Conservation (phyloP, 306 rosid genomes). For the Fragaria nilgerrensis region DNA sequence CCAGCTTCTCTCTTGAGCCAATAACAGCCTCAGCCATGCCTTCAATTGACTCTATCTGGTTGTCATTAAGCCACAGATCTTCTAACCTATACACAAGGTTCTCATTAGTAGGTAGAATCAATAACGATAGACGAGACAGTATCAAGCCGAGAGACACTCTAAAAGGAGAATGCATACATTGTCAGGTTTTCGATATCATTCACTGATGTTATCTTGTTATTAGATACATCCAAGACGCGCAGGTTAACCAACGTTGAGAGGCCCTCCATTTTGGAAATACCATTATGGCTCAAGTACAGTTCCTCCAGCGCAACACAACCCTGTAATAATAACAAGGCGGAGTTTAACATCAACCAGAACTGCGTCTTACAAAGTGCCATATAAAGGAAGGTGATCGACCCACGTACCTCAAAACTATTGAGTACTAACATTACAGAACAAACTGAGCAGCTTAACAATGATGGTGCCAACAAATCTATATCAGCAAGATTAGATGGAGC, state of each 20-base stretch:
- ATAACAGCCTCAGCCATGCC: slow-evolving; percentile 63
- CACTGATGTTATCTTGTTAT: slow-evolving; percentile 71
- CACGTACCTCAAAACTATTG: slow-evolving; percentile 73
- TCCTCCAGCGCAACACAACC: slow-evolving; percentile 81
- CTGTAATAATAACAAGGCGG: slow-evolving; percentile 25
- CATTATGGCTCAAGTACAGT: slow-evolving; percentile 92
- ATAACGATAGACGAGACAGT: slow-evolving; percentile 11
- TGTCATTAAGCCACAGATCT: slow-evolving; percentile 97
- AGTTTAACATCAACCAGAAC: slow-evolving; percentile 10
- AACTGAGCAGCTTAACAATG: too few relatives aligned
- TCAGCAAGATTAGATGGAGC: too few relatives aligned
- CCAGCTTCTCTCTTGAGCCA: slow-evolving; percentile 81
- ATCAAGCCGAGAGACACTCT: background rate
- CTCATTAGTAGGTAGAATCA: slow-evolving; percentile 20
- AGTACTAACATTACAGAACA: too few relatives aligned
- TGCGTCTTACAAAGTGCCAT: background rate
- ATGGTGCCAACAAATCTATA: too few relatives aligned
- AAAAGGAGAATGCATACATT: slow-evolving; percentile 40
- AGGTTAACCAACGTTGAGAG: slow-evolving; percentile 75
- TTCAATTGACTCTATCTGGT: slow-evolving; percentile 69
- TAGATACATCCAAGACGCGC: slow-evolving; percentile 81
- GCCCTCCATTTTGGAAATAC: slow-evolving; percentile 87
- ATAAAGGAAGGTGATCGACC: background rate
- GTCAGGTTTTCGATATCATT: slow-evolving; percentile 61
- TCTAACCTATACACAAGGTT: slow-evolving; percentile 59